Evolutionary conservation across 2,329 filamentous ascomycete species (phyloP).

Genomic region (Sclerotinia nivalis): DNA sequence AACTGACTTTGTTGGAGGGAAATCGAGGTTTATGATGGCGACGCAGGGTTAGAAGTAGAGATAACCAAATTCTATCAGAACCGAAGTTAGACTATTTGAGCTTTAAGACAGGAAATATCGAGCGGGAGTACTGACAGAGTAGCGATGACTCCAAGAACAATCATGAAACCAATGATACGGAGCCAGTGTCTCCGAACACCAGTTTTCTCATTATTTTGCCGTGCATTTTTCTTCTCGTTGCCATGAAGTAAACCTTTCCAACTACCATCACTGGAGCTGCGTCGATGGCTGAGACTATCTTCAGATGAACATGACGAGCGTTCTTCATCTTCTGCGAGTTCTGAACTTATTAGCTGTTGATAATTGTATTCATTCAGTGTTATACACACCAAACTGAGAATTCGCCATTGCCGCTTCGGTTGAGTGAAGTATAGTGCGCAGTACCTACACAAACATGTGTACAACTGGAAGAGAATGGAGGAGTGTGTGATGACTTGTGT

Average conservation of each 20-base stretch:
- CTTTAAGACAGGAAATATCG: not conserved
- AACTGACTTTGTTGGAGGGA: not conserved
- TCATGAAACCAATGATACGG: too few species aligned
- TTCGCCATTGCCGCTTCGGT: not conserved
- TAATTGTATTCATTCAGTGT: rapidly evolving
- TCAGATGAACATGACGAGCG: not conserved
- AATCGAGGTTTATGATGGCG: not conserved
- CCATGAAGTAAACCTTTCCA: not conserved
- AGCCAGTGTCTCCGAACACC: not conserved
- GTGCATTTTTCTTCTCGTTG: not conserved
- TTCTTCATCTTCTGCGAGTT: not conserved
- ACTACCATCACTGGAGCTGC: not conserved
- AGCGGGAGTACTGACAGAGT: not conserved
- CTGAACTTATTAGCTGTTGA: not conserved
- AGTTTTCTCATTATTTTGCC: not conserved
- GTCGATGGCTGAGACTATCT: not conserved
- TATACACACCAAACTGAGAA: not conserved
- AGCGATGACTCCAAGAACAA: not conserved
- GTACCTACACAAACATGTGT: too few species aligned
- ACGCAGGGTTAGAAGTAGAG: not conserved
- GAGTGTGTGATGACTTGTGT: rapidly evolving
- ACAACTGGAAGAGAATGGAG: not conserved
- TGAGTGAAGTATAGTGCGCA: not conserved
- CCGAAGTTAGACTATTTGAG: not conserved
- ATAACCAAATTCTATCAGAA: not conserved